Percentiles rank a stretch among this genome's conserved stretches.
Conservation (phyloP, 1,139 yeast genomes). For the Taphrina sp. region DNA sequence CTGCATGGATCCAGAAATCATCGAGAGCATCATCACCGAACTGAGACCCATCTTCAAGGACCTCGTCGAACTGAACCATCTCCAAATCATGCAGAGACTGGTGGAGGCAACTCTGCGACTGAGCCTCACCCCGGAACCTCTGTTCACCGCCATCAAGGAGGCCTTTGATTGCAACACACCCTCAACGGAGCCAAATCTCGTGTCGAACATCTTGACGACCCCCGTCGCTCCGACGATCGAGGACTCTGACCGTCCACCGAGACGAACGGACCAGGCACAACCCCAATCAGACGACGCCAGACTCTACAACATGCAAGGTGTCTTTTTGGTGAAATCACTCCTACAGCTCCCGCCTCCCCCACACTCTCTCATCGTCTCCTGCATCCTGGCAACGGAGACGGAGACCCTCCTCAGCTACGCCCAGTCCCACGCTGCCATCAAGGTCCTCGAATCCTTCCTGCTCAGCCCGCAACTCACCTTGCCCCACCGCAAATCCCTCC, state of each 20-base stretch:
- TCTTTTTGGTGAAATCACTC: conserved; percentile 16
- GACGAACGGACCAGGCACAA: background rate
- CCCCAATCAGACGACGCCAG: background rate
- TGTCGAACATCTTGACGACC: conserved; percentile 12
- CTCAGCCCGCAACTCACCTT: conserved; percentile 52
- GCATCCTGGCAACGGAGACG: conserved; percentile 3
- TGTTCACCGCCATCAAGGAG: background rate
- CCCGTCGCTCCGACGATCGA: conserved; percentile 5
- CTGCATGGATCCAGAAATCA: conserved; percentile 62
- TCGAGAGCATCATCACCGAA: conserved; percentile 61
- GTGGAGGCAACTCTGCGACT: conserved; percentile 46
- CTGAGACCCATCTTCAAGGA: conserved; percentile 66
- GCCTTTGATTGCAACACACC: conserved; percentile 11
- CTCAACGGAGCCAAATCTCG: conserved; percentile 1
- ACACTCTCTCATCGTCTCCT: background rate
- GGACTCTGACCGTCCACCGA: conserved; percentile 11
- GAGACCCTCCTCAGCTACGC: conserved; percentile 31
- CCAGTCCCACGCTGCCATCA: conserved; percentile 30
- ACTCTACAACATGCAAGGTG: conserved; percentile 26
- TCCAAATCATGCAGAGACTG: conserved; percentile 66
- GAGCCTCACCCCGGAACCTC: background rate
- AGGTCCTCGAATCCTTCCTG: conserved; percentile 53
- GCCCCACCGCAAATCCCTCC: conserved; percentile 62
- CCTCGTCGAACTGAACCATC: conserved; percentile 58
- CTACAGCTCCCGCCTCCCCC: background rate